A percentile compares a stretch with the other conserved stretches of the same genome.
Conservation (phyloP, 306 rosid species). For the Castanospermum australe region DNA sequence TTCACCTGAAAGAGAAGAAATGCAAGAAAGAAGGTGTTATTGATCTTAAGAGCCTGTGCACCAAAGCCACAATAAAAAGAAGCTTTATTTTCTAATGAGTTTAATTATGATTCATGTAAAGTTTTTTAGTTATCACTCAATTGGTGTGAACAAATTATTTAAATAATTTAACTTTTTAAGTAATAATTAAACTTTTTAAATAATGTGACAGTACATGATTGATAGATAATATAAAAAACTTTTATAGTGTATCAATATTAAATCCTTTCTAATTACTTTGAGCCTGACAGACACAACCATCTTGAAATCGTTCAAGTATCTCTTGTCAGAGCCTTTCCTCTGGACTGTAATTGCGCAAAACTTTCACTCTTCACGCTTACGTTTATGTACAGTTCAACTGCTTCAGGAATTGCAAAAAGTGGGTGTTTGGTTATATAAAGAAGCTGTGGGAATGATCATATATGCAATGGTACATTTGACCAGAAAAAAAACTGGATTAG, state of each 20-base stretch:
- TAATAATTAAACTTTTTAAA: too few species aligned
- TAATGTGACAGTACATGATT: too few species aligned
- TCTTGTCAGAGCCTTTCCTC: background rate
- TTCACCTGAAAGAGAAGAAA: too few species aligned
- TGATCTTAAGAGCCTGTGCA: background rate
- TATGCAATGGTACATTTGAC: conserved; percentile 13
- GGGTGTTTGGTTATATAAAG: background rate
- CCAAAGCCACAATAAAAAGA: background rate
- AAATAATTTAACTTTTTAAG: too few species aligned
- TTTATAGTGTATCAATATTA: too few species aligned
- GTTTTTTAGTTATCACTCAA: too few species aligned
- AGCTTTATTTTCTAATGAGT: background rate
- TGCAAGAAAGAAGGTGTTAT: background rate
- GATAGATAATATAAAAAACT: too few species aligned
- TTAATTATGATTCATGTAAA: too few species aligned
- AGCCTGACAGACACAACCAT: background rate
- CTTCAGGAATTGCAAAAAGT: background rate
- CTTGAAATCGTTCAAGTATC: too few species aligned
- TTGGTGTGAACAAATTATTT: too few species aligned
- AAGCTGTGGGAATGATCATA: background rate
- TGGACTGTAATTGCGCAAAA: background rate
- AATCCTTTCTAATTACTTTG: background rate
- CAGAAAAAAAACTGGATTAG: background rate
- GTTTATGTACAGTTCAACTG: background rate
- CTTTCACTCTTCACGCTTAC: background rate